These are phyloP conservation scores for Lachnellula willkommii DNA, from an alignment of 2,329 filamentous ascomycete genomes.

Conservation along the genomic window DNA sequence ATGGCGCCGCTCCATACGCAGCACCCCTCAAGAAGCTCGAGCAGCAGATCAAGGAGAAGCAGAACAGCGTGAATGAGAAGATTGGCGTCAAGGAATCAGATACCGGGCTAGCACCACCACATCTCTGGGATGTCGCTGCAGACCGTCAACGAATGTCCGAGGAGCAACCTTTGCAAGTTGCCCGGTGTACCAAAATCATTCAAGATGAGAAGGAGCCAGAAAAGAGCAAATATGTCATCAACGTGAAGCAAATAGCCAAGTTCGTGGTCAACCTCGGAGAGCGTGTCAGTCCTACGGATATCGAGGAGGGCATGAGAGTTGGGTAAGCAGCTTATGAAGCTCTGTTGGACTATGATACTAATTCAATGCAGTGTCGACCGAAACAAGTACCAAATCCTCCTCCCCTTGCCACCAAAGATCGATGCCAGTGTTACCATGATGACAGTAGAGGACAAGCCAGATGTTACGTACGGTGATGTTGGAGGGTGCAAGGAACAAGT, in stretches of 20 bases:
- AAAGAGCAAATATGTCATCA: constrained; percentile 99
- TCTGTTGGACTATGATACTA: constrained; percentile 12
- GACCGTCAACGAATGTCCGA: constrained; percentile 98
- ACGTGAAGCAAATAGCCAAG: constrained; percentile 99
- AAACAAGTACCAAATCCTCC: constrained; percentile 98
- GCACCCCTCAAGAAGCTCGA: constrained; percentile 93
- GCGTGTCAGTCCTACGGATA: constrained; percentile 95
- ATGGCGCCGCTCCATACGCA: constrained; percentile 93
- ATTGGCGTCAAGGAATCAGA: constrained; percentile 97
- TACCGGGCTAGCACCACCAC: constrained; percentile 93
- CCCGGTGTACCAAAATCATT: constrained; percentile 98
- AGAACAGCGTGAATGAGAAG: constrained; percentile 97
- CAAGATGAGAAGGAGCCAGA: constrained; percentile 91
- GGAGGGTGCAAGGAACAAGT: constrained; percentile 99
- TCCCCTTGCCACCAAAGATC: constrained; percentile 95
- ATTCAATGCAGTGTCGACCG: constrained; percentile 65
- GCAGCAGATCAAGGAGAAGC: constrained; percentile 99
- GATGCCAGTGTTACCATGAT: constrained; percentile 99
- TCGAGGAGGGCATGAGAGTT: constrained; percentile 98
- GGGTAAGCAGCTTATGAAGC: constrained; percentile 47
- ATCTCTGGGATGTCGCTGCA: constrained; percentile 97
- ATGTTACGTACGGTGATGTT: constrained; percentile 97
- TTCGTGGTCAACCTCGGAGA: constrained; percentile 98
- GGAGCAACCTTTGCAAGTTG: constrained; percentile 95
- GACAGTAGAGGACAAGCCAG: constrained; percentile 99